Evolutionary conservation across 2,329 filamentous ascomycete genomes (phyloP).

Genomic region (Pestalotiopsis sp.): DNA sequence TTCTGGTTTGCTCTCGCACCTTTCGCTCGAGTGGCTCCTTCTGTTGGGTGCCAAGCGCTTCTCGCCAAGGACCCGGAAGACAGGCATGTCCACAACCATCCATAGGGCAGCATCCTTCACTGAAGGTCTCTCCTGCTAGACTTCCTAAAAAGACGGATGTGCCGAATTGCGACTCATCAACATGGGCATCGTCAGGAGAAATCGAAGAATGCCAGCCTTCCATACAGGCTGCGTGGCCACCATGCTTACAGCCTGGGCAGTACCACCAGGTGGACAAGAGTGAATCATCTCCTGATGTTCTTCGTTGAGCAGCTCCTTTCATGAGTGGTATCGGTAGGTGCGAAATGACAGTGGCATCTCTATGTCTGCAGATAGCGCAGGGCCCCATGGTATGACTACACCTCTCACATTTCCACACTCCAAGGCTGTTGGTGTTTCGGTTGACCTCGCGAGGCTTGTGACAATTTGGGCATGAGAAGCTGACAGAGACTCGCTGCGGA

Average conservation of each 20-base stretch:
- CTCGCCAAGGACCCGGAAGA: constrained; percentile 58
- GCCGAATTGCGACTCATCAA: constrained; percentile 16
- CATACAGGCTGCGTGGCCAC: constrained; percentile 64
- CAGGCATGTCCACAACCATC: constrained; percentile 69
- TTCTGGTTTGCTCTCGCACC: constrained; percentile 44
- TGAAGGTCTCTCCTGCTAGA: constrained; percentile 39
- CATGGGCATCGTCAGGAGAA: constrained; percentile 12
- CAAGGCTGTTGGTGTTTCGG: constrained; percentile 41
- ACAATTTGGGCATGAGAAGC: constrained; percentile 58
- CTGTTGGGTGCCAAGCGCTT: constrained; percentile 46
- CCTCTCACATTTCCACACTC: constrained; percentile 62
- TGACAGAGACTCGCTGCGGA: constrained; percentile 47
- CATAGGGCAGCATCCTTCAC: constrained; percentile 65
- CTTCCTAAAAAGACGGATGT: constrained; percentile 20
- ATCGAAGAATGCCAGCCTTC: constrained; percentile 58
- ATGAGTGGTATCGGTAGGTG: constrained; percentile 26
- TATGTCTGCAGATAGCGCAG: constrained; percentile 62
- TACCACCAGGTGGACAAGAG: constrained; percentile 61
- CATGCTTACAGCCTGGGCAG: constrained; percentile 64
- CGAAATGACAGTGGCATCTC: constrained; percentile 46
- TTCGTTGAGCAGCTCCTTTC: constrained; percentile 24
- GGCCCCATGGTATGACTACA: constrained; percentile 56
- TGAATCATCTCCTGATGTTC: constrained; percentile 22
- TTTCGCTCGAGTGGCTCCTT: constrained; percentile 57
- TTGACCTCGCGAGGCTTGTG: constrained; percentile 59